Conservation (phyloP, 2,329 filamentous ascomycete genomes). For the Rhynchosporium agropyri region DNA sequence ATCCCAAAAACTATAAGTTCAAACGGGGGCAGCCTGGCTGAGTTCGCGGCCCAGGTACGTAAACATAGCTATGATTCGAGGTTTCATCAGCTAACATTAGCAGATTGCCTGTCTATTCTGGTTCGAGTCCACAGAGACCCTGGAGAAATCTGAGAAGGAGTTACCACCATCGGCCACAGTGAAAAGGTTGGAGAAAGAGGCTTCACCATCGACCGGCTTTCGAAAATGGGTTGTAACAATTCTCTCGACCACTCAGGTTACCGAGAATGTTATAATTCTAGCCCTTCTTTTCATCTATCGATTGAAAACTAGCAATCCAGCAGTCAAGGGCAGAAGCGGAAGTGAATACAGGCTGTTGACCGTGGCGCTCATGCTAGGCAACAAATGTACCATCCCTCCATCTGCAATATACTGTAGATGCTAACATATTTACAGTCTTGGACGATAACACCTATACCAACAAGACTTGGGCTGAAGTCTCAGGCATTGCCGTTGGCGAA, state of each 20-base stretch:
- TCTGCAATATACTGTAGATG: slow-evolving; percentile 22
- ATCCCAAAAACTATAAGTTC: slow-evolving; percentile 77
- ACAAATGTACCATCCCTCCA: slow-evolving; percentile 70
- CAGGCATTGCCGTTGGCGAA: slow-evolving; percentile 87
- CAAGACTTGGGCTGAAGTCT: slow-evolving; percentile 99
- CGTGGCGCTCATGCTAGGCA: slow-evolving; percentile 94
- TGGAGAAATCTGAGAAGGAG: slow-evolving; percentile 69
- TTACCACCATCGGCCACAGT: slow-evolving; percentile 46
- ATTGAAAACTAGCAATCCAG: slow-evolving; percentile 85
- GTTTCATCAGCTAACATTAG: slow-evolving; percentile 29
- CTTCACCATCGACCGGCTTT: slow-evolving; percentile 77
- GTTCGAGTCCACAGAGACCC: slow-evolving; percentile 86
- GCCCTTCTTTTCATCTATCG: slow-evolving; percentile 92
- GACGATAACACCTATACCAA: slow-evolving; percentile 99
- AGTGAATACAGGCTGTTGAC: slow-evolving; percentile 94
- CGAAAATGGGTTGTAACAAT: slow-evolving; percentile 93
- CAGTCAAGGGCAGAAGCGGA: slow-evolving; percentile 85
- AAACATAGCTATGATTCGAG: neutral
- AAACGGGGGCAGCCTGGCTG: slow-evolving; percentile 73
- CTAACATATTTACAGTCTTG: slow-evolving; percentile 60
- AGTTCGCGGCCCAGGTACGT: slow-evolving; percentile 80
- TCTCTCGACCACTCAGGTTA: slow-evolving; percentile 91
- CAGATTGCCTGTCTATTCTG: slow-evolving; percentile 96
- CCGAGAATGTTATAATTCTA: slow-evolving; percentile 89
- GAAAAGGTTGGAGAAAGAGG: slow-evolving; percentile 66